phyloP scores from a whole-genome alignment of 1,139 yeast species.

The Suhomyces chickasaworum region DNA sequence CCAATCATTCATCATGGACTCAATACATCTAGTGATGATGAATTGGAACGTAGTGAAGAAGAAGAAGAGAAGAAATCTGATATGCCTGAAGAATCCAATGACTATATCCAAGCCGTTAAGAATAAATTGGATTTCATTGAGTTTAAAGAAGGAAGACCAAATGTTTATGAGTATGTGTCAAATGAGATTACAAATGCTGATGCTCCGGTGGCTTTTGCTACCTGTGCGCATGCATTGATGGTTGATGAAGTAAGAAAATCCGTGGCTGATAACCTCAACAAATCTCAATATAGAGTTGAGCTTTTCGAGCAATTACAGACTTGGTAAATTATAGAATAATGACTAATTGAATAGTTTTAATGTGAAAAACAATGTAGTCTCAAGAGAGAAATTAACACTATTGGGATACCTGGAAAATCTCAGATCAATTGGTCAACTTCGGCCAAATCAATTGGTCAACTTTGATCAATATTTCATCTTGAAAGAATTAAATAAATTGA shows the following conservation, averaged over 20 bases:
- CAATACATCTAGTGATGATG: constrained; percentile 15
- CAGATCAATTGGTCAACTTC: too few species aligned
- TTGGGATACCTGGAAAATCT: too few species aligned
- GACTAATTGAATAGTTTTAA: not conserved
- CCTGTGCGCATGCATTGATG: constrained; percentile 47
- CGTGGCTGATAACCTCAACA: constrained; percentile 32
- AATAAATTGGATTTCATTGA: constrained; percentile 36
- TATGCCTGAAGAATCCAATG: constrained; percentile 15
- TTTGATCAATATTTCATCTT: too few species aligned
- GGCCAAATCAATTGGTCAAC: too few species aligned
- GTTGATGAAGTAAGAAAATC: constrained; percentile 42
- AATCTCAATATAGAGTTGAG: constrained; percentile 37
- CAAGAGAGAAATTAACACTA: too few species aligned
- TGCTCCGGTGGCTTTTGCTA: constrained; percentile 40
- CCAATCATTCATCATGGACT: constrained; percentile 17
- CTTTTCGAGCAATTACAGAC: constrained; percentile 44
- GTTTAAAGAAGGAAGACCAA: constrained; percentile 51
- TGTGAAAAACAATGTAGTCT: not conserved
- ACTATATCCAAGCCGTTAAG: constrained; percentile 20
- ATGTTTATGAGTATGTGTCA: constrained; percentile 37
- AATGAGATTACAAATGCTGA: constrained; percentile 37
- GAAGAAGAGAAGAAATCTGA: constrained; percentile 19
- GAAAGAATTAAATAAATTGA: too few species aligned
- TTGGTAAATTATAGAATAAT: constrained; percentile 28
- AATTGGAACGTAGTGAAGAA: constrained; percentile 16